Conservation (phyloP, 805 yeast species). For the Spathaspora gorwiae region DNA sequence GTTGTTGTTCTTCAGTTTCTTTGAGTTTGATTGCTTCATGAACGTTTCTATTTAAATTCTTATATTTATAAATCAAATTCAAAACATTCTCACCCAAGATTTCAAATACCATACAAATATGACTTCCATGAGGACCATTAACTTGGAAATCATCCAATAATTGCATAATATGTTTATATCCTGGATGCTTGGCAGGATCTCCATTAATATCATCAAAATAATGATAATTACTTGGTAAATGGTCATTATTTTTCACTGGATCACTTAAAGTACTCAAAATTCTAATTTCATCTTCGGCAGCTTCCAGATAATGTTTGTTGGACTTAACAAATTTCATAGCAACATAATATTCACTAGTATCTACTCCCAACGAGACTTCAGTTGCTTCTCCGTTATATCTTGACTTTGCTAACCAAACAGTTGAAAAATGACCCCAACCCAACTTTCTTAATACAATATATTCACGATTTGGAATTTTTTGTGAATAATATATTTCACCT, state of each 20-base stretch:
- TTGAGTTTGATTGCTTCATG: conserved; percentile 3
- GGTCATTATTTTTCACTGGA: conserved; percentile 13
- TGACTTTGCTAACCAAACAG: conserved; percentile 59
- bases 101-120: conserved; percentile 64
- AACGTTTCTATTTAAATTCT: conserved; percentile 9
- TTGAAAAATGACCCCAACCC: conserved; percentile 72
- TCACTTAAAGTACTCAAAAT: conserved; percentile 37
- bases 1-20: background rate
- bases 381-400: conserved; percentile 5
- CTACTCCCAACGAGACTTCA: conserved; percentile 2
- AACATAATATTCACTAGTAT: conserved; percentile 38
- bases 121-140: conserved; percentile 59
- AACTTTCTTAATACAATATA: conserved; percentile 51
- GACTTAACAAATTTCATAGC: conserved; percentile 62
- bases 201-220: conserved; percentile 8
- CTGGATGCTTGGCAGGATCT: conserved; percentile 33
- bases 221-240: conserved; percentile 7
- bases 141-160: conserved; percentile 54
- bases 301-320: conserved; percentile 48
- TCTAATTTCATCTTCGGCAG: conserved; percentile 61
- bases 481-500: conserved; percentile 49
- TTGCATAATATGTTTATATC: conserved; percentile 48
- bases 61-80: conserved; percentile 46
- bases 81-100: conserved; percentile 58
- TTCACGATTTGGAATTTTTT: conserved; percentile 27